Evolutionary conservation across 768 basidiomycete genomes (phyloP), one percentile per base, ranked within the genome.

Genomic region (Leccinum truebloodii): DNA sequence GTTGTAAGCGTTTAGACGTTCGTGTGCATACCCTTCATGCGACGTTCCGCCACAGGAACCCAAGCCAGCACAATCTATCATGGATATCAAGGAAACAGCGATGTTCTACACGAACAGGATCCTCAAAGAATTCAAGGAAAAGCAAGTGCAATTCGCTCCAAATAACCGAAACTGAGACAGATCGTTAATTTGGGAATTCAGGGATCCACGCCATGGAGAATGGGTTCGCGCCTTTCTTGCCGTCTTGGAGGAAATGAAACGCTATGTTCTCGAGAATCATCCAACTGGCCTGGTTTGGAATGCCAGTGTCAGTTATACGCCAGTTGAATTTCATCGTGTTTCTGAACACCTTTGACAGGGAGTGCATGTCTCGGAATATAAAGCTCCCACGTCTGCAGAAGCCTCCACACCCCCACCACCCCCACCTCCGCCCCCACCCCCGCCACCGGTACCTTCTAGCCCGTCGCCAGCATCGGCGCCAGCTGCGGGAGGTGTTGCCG

Each of bases 261-360:
- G 87, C 57, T 98, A 97, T 72, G 83, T 95, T 58, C 81, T 87
- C 72, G 87, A 95, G 63, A 85, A 86, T 71, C 92, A 98, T 68
- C 87, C 89, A 0, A 90, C 92, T 3, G 96, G 95, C 12, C 77
- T 98, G 12, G 72, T 80, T 16, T 99, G 97, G 97, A 98, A 98
- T 71, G 71, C 86, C 10, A 89, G 85, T 76, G 95, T 90, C 52
- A 49, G 78, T 71, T 8, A 24, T 26, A 18, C 13, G 1, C 18
- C 18, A 39, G 48, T 57, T 44, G 41, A 20, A 54, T 16, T 54
- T 26, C 22, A 12, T 57, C 54, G 3, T 24, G 48, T 24, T 41
- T 44, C 54, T 57, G 39, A 48, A 55, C 44, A n/a, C 32, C 4
- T 49, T 55, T 44, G 30, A 13, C 46, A 89, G 87, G 90, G 88